Base-by-base conservation (phyloP, 805 yeast genomes). In the Tanozyma kutaoensis region DNA sequence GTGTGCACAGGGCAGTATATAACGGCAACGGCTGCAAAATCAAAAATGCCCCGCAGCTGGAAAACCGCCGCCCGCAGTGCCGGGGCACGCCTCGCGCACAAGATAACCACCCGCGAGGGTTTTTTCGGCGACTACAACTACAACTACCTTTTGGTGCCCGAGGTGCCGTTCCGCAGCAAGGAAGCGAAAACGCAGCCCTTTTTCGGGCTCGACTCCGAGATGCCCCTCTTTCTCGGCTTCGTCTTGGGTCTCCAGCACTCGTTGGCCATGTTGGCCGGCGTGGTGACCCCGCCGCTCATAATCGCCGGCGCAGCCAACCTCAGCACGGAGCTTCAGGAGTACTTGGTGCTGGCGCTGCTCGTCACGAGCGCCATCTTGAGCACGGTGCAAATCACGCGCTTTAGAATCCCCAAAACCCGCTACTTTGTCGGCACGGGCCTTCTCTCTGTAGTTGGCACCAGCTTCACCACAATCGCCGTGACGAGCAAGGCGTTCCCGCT, bases 181-280 rank as follows among this genome's bases (percentile, higher is more conserved):
- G 50, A 45, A 36, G 51, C 57, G 15, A 67, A 66, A 28, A 55
- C 70, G 2, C 84, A 77, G 42, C 93, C 94, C 0, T 85, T 85
- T 52, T 86, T 84, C 41, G 84, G 91, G 4, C 52, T 85, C 27
- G 61, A 84, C 46, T 70, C 75, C 24, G 81, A 74, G 2, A 74
- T 86, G 71, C 96, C 96, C 1, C 39, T 84, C n/a, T 39, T 78
- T 6, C 58, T 85, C 31, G 93, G 93, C 1, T 48, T 78, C 31
- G 30, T 85, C 8, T 64, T 86, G 19, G 95, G 96, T 12, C 63
- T 85, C 35, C 95, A 85, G 56, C 96, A 85, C 46, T 58, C 93
- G 1, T 50, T 85, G 37, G 73, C 95, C 15, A 85, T 86, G 95
- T 56, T 85, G 55, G 95, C 95, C 11, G 95, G 95, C 43, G 69